Evolutionary conservation across 768 basidiomycete genomes (phyloP).

Genomic region (Cystobasidiopsis lactophilus): DNA sequence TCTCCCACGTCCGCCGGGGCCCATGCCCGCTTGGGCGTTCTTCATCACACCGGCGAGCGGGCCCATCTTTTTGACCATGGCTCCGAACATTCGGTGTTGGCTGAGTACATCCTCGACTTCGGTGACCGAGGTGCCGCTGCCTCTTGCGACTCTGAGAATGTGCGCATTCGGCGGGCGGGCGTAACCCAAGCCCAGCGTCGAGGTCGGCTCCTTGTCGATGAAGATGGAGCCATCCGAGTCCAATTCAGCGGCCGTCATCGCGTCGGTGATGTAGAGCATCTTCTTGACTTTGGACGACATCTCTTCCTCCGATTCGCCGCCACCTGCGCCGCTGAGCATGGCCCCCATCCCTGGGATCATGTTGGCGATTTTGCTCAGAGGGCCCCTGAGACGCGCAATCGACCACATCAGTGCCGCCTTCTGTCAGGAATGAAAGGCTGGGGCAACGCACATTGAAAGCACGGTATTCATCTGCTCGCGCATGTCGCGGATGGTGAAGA

Average conservation of each 20-base stretch:
- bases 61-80: conserved; percentile 94
- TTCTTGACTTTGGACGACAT: conserved; percentile 75
- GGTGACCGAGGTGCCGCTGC: conserved; percentile 78
- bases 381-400: conserved; percentile 44
- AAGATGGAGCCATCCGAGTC: conserved; percentile 87
- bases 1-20: conserved; percentile 24
- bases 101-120: conserved; percentile 96
- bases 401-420: neutral
- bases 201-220: conserved; percentile 26
- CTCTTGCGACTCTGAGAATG: conserved; percentile 68
- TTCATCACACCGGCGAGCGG: conserved; percentile 96
- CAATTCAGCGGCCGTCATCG: conserved; percentile 79
- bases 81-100: conserved; percentile 96
- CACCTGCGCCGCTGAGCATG: conserved; percentile 51
- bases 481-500: conserved; percentile 91
- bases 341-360: conserved; percentile 97
- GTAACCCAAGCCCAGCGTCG: conserved; percentile 15
- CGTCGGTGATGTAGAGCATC: conserved; percentile 96
- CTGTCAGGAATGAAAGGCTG: conserved; percentile 2
- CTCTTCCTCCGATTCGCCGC: conserved; percentile 45
- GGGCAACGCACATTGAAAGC: conserved; percentile 68
- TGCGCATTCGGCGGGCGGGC: conserved; percentile 59
- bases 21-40: conserved; percentile 73
- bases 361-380: conserved; percentile 88
- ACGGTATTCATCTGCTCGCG: conserved; percentile 90